Conservation (phyloP, 768 basidiomycete genomes). For the Amanita exitialis region DNA sequence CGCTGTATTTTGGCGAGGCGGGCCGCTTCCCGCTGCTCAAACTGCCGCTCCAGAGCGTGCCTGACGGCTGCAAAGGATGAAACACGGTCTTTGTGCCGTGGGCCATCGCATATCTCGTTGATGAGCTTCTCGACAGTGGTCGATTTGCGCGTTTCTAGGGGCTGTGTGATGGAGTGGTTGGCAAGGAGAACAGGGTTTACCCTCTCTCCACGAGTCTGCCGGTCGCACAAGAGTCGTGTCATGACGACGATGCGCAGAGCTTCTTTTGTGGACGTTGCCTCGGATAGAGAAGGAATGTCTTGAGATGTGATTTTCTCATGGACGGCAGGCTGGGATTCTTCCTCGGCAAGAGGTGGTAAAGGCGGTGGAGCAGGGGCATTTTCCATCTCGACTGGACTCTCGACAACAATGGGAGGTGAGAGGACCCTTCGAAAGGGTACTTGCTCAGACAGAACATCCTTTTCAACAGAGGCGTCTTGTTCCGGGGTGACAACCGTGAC, state of each 20-base stretch:
- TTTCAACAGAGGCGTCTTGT: not conserved
- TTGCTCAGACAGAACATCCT: not conserved
- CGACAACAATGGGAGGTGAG: not conserved
- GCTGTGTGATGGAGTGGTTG: slow-evolving; percentile 38
- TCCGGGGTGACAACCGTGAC: not conserved
- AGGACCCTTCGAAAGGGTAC: not conserved
- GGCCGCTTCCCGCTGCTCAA: slow-evolving; percentile 40
- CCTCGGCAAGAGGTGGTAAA: not conserved
- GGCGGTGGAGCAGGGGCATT: not conserved
- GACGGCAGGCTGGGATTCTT: not conserved
- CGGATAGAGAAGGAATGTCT: slow-evolving; percentile 27
- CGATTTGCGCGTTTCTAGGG: slow-evolving; percentile 18
- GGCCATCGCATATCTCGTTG: slow-evolving; percentile 32
- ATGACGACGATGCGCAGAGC: slow-evolving; percentile 55
- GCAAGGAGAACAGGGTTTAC: slow-evolving; percentile 53
- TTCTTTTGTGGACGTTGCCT: slow-evolving; percentile 41
- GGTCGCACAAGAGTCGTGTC: slow-evolving; percentile 49
- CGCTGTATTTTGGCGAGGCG: slow-evolving; percentile 43
- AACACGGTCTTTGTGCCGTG: slow-evolving; percentile 22
- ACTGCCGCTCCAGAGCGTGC: slow-evolving; percentile 41
- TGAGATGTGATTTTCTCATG: not conserved
- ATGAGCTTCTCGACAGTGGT: slow-evolving; percentile 30
- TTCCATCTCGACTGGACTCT: not conserved
- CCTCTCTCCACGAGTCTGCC: slow-evolving; percentile 51
- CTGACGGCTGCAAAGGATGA: slow-evolving; percentile 29